Conservation (phyloP, 139 green algal species). For the Ettlia oleoabundans region DNA sequence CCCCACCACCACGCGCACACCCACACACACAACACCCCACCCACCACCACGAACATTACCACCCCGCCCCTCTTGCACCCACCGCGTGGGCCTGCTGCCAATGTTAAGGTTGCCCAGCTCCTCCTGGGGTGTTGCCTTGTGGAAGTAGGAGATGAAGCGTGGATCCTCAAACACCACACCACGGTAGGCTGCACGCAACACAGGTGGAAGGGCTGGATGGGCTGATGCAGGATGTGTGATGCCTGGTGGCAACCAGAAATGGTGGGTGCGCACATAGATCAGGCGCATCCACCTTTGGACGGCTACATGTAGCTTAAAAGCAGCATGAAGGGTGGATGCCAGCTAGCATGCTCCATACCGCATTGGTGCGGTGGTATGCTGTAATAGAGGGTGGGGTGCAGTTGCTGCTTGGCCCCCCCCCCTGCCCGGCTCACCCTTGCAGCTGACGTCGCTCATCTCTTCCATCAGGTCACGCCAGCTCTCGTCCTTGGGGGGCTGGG, state of each 20-base stretch:
- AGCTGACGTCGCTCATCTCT: conserved; percentile 65
- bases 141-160: conserved; percentile 92
- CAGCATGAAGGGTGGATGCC: too few species aligned
- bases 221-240: too few species aligned
- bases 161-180: conserved; percentile 81
- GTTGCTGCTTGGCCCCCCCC: neutral
- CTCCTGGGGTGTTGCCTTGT: conserved; percentile 85
- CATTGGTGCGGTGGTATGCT: too few species aligned
- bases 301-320: too few species aligned
- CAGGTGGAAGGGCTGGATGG: too few species aligned
- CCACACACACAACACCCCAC: neutral
- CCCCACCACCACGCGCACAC: neutral
- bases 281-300: too few species aligned
- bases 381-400: neutral
- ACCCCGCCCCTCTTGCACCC: neutral
- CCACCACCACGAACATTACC: neutral
- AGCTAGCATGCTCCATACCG: too few species aligned
- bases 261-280: too few species aligned
- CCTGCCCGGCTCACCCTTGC: conserved; percentile 43
- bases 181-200: conserved; percentile 50
- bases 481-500: conserved; percentile 49
- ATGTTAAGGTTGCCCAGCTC: conserved; percentile 98
- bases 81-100: conserved; percentile 73
- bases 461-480: conserved; percentile 88
- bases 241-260: too few species aligned